Evolutionary conservation across 805 yeast genomes (phyloP), one percentile per base, ranked within the genome.

Genomic region (Candida easanensis): DNA sequence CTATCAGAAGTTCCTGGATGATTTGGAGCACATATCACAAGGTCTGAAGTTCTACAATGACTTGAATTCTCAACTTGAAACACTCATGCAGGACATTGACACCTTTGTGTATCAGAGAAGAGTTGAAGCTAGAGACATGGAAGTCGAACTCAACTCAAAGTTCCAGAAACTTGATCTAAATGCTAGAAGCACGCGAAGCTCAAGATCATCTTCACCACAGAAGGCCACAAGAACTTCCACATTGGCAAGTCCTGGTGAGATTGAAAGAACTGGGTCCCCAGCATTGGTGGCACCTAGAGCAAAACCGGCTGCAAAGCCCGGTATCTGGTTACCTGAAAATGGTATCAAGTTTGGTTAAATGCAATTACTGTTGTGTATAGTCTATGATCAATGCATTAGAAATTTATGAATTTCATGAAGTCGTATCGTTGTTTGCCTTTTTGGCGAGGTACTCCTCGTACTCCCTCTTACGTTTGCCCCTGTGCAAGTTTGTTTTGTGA

Each of bases 41-140:
- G 97, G 96, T 0, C 54, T 76, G 0, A 71, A 73, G 41, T 89
- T 89, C 57, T 90, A 90, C 64, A 70, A 70, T 30, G 84, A 81
- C 41, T 76, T 87, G 47, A 64, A 73, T 23, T 61, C 60, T 8
- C 74, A 75, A 40, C 71, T 77, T 5, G 64, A 67, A 22, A 61
- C 53, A 3, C 71, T 80, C 17, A 54, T 74, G 32, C 62, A 63
- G 13, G 78, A 74, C 32, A 72, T 82, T 49, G 79, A 76, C 47
- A 64, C 66, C 14, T 83, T 67, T 57, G 73, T 78, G n/a, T 64
- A 70, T 23, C 56, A 63, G 13, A 62, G 88, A 36, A 65, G 83
- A 38, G 53, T 70, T 7, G 79, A 78, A 48, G 84, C 79, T 3
- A 63, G 78, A 18, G 74, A 71, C 19, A 60, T 80, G 14, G 83